Conservation (phyloP, 202 grass and related monocot genomes). For the Bolboschoenoplectus hybrid region DNA sequence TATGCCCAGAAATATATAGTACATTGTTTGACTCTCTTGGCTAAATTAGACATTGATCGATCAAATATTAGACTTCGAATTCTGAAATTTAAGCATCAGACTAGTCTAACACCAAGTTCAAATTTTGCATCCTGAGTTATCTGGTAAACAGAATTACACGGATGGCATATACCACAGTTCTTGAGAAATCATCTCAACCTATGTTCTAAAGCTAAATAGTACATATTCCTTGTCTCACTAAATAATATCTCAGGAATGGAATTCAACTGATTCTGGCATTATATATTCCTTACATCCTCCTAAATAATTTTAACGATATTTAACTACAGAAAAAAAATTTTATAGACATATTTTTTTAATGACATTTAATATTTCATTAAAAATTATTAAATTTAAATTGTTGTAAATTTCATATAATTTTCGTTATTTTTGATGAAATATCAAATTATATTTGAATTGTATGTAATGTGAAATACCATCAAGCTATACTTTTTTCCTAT, state of each 20-base stretch:
- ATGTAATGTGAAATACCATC: too few relatives aligned
- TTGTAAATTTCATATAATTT: too few relatives aligned
- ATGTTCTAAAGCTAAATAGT: neutral
- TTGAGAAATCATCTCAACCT: neutral
- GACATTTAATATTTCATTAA: too few relatives aligned
- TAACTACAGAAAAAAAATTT: too few relatives aligned
- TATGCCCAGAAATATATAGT: neutral
- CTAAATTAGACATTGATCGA: neutral
- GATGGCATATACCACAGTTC: neutral
- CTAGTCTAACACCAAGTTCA: neutral
- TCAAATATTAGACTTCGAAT: neutral
- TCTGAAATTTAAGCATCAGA: conserved; percentile 16
- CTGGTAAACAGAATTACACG: neutral
- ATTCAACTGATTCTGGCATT: neutral
- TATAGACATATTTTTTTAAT: too few relatives aligned
- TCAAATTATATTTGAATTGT: too few relatives aligned
- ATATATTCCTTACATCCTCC: neutral
- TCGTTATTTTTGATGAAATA: too few relatives aligned
- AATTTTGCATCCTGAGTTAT: neutral
- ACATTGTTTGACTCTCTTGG: neutral
- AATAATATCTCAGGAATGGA: neutral
- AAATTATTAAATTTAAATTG: too few relatives aligned
- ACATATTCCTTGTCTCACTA: neutral
- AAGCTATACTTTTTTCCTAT: too few relatives aligned
- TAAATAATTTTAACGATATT: too few relatives aligned